Evolutionary conservation across 768 basidiomycete genomes (phyloP), one percentile per base, ranked within the genome.

Genomic region (Rhodotorula sphaerocarpa): DNA sequence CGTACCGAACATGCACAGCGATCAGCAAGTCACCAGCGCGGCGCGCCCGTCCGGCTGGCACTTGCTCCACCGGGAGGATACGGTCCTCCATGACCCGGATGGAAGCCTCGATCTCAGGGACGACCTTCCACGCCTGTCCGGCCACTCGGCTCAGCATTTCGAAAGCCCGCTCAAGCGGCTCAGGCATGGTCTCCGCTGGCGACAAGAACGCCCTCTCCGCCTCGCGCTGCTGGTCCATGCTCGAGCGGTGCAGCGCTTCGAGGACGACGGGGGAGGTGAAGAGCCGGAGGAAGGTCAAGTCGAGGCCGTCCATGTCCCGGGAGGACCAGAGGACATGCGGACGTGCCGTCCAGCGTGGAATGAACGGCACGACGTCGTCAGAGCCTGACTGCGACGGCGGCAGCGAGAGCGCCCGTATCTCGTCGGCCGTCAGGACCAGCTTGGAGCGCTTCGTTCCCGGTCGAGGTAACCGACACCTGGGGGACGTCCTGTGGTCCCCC

Each of bases 1-100:
- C 59, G 28, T 28, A 58, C 64, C 63, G 59, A 14, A 67, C 71
- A 9, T 68, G 61, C 20, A 63, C 57, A 23, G 59, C 71, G 20
- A 72, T 31, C 3, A 59, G 47, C 27, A 65, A 16, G 15, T 70
- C 56, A 16, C 36, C 9, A 16, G 16, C 10, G 9, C 36, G 36
- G 36, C 36, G 36, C 36, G 36, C 36, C 36, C n/a, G n/a, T n/a
- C n/a, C n/a, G n/a, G n/a, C n/a, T n/a, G n/a, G n/a, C n/a, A n/a
- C n/a, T n/a, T n/a, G n/a, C n/a, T n/a, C n/a, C n/a, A n/a, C n/a
- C n/a, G n/a, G n/a, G n/a, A n/a, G n/a, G n/a, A n/a, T n/a, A n/a
- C n/a, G n/a, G n/a, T 16, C 36, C 27, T 45, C 44, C 48, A 50
- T 44, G 7, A 7, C 56, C 20, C 6, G 4, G 0, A 66, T 30